These are phyloP conservation scores for Lecanosticta acicola DNA, from an alignment of 2,329 filamentous ascomycete species.

Conservation along the genomic window DNA sequence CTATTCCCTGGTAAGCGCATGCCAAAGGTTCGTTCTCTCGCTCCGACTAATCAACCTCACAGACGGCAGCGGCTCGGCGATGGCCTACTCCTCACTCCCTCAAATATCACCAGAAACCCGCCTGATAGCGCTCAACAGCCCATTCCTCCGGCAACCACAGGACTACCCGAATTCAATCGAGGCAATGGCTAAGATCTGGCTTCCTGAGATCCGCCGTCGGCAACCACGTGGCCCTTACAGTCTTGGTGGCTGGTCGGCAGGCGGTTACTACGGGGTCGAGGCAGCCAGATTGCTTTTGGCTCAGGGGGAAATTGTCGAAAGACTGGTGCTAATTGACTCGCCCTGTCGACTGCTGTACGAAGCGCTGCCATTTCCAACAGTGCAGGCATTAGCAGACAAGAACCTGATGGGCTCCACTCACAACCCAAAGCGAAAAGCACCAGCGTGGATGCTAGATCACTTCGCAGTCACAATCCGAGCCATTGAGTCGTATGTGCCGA, in stretches of 20 bases:
- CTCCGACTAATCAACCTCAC: too few relatives aligned
- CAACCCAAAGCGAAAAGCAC: too few relatives aligned
- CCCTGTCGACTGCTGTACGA: not conserved
- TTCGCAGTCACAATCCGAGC: not conserved
- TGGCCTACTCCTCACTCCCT: slow-evolving; percentile 24
- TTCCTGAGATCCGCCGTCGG: not conserved
- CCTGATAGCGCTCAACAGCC: not conserved
- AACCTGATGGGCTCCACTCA: not conserved
- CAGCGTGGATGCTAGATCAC: not conserved
- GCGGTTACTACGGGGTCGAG: not conserved
- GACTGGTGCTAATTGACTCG: not conserved
- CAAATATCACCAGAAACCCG: not conserved
- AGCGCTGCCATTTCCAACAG: too few relatives aligned
- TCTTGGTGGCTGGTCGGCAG: not conserved
- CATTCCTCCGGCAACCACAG: not conserved
- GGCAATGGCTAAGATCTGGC: not conserved
- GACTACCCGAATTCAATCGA: not conserved
- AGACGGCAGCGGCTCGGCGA: slow-evolving; percentile 43
- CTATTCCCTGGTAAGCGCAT: too few relatives aligned
- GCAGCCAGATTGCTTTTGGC: not conserved
- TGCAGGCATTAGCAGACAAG: not conserved
- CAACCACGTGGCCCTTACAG: not conserved
- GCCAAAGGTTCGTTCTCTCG: too few relatives aligned
- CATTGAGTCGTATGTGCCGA: not conserved
- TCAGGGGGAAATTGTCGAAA: not conserved